Evolutionary conservation across 441 rosid genomes (phyloP).

Genomic region (Populus trichocarpa): DNA sequence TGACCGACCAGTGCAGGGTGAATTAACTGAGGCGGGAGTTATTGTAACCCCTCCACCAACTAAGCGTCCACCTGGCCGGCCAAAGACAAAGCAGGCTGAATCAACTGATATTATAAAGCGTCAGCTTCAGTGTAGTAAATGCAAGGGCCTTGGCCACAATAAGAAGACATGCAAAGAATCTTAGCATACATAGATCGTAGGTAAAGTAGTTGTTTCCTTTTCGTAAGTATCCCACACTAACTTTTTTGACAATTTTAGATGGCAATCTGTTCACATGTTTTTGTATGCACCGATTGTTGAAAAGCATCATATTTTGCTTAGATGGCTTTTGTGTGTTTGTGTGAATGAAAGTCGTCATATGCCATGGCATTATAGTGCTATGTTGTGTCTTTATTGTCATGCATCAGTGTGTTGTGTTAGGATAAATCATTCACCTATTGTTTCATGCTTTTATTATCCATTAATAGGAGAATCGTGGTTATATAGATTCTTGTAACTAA

Average conservation of each 20-base stretch:
- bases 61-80: conserved; percentile 27
- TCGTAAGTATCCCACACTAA: background rate
- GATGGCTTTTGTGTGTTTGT: background rate
- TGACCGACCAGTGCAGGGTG: conserved; percentile 25
- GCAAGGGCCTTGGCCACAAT: conserved; percentile 34
- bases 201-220: background rate
- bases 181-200: background rate
- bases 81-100: conserved; percentile 33
- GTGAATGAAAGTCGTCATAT: background rate
- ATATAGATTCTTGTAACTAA: too few relatives aligned
- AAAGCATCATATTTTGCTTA: background rate
- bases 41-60: conserved; percentile 40
- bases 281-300: background rate
- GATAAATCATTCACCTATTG: background rate
- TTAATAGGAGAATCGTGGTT: too few relatives aligned
- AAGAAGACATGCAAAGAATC: conserved; percentile 25
- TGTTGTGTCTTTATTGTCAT: background rate
- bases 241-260: background rate
- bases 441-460: too few relatives aligned
- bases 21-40: conserved; percentile 17
- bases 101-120: conserved; percentile 33
- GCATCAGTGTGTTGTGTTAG: background rate
- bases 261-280: background rate
- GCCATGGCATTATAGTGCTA: background rate
- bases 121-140: conserved; percentile 48